Evolutionary conservation across 2,329 filamentous ascomycete genomes (phyloP).

Genomic region (Colletotrichum endophyticum): DNA sequence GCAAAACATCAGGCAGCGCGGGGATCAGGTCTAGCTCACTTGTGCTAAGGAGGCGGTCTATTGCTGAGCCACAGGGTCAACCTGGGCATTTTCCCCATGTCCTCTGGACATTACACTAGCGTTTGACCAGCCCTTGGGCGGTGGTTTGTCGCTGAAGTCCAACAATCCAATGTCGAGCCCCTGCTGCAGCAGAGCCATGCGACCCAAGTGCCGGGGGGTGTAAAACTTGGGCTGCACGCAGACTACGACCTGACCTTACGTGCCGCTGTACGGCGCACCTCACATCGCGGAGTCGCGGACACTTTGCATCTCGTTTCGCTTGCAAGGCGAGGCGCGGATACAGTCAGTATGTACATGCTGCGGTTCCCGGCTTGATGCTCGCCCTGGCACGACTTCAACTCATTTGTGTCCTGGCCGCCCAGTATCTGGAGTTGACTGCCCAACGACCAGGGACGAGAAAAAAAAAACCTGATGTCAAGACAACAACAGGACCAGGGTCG

Average conservation of each 20-base stretch:
- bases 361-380: background rate
- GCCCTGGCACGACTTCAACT: background rate
- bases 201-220: constrained; percentile 18
- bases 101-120: constrained; percentile 3
- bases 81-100: constrained; percentile 10
- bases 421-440: background rate
- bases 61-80: constrained; percentile 14
- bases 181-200: constrained; percentile 15
- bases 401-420: background rate
- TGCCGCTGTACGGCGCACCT: constrained; percentile 1
- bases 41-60: constrained; percentile 14
- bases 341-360: background rate
- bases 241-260: background rate
- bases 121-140: constrained; percentile 13
- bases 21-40: background rate
- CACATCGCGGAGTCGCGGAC: constrained; percentile 6
- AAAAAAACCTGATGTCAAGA: background rate
- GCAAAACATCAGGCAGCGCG: constrained; percentile 15
- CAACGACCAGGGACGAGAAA: background rate
- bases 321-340: too few species aligned
- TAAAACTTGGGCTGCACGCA: constrained; percentile 10
- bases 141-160: constrained; percentile 13
- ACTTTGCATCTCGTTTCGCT: background rate
- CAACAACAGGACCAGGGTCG: background rate
- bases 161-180: constrained; percentile 6